These are phyloP conservation scores for Mycena sanguinolenta DNA, from an alignment of 768 basidiomycete genomes.

Conservation along the genomic window DNA sequence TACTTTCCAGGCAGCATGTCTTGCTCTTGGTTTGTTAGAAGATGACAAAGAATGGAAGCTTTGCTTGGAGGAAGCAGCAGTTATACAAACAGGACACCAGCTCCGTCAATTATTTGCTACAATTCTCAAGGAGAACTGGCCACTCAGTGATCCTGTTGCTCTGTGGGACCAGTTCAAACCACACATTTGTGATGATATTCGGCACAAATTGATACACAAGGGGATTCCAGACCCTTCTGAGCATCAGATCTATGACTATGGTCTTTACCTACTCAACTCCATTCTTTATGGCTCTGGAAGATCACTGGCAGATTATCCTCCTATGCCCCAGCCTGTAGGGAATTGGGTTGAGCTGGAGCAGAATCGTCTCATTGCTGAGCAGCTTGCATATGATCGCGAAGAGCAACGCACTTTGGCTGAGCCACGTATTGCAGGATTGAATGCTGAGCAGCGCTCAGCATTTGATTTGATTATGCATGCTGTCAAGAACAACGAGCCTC, in stretches of 20 bases:
- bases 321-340: conserved; percentile 30
- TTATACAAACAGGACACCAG: conserved; percentile 51
- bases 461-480: conserved; percentile 47
- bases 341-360: conserved; percentile 36
- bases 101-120: conserved; percentile 55
- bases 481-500: conserved; percentile 36
- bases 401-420: conserved; percentile 24
- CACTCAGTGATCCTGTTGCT: conserved; percentile 7
- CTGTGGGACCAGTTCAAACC: conserved; percentile 19
- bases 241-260: conserved; percentile 29
- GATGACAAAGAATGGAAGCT: conserved; percentile 60
- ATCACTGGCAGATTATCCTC: conserved; percentile 39
- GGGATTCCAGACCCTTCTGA: not conserved
- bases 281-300: conserved; percentile 42
- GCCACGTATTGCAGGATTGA: conserved; percentile 35
- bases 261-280: conserved; percentile 54
- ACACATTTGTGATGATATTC: conserved; percentile 58
- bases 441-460: conserved; percentile 47
- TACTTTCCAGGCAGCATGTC: conserved; percentile 60
- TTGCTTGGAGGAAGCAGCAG: conserved; percentile 51
- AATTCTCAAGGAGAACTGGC: conserved; percentile 51
- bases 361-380: conserved; percentile 24
- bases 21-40: conserved; percentile 55
- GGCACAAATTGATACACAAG: not conserved
- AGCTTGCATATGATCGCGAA: conserved; percentile 17